Evolutionary conservation across 2,329 filamentous ascomycete genomes (phyloP).

Genomic region (Diplodia seriata): DNA sequence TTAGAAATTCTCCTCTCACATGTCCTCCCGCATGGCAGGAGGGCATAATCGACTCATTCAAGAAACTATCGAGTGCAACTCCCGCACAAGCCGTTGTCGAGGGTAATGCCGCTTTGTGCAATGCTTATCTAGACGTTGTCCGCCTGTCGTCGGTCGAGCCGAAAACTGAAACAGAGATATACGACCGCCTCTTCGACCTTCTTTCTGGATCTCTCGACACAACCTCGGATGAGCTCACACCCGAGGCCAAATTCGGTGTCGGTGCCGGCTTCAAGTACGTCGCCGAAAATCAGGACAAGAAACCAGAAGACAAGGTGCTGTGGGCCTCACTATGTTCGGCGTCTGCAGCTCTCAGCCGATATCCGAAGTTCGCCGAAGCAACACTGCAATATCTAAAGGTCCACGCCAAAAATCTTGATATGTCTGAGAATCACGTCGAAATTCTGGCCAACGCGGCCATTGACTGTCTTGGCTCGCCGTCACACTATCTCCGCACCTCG

Average conservation of each 20-base stretch:
- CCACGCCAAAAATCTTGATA: slow-evolving; percentile 61
- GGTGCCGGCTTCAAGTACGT: slow-evolving; percentile 78
- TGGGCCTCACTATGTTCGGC: slow-evolving; percentile 70
- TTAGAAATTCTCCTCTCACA: slow-evolving; percentile 31
- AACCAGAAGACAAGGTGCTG: slow-evolving; percentile 62
- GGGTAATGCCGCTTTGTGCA: slow-evolving; percentile 41
- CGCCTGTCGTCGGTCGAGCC: slow-evolving; percentile 38
- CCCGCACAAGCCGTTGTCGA: slow-evolving; percentile 7
- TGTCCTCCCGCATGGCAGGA: slow-evolving; percentile 43
- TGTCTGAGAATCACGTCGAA: slow-evolving; percentile 64
- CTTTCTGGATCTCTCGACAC: slow-evolving; percentile 37
- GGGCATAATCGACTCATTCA: slow-evolving; percentile 71
- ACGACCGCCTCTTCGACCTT: slow-evolving; percentile 37
- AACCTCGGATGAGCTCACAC: slow-evolving; percentile 18
- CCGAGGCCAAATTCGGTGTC: slow-evolving; percentile 65
- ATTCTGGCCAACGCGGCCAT: slow-evolving; percentile 70
- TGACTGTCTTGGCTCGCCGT: slow-evolving; percentile 75
- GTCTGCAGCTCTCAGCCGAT: slow-evolving; percentile 69
- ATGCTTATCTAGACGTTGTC: slow-evolving; percentile 42
- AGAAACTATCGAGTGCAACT: slow-evolving; percentile 52
- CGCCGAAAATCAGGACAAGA: slow-evolving; percentile 51
- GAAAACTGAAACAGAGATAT: slow-evolving; percentile 38
- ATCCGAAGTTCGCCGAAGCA: slow-evolving; percentile 44
- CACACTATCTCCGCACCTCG: slow-evolving; percentile 74
- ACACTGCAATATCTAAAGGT: slow-evolving; percentile 66